Base-by-base conservation (phyloP, 805 yeast species). In the Wickerhamiella kazuoi region DNA sequence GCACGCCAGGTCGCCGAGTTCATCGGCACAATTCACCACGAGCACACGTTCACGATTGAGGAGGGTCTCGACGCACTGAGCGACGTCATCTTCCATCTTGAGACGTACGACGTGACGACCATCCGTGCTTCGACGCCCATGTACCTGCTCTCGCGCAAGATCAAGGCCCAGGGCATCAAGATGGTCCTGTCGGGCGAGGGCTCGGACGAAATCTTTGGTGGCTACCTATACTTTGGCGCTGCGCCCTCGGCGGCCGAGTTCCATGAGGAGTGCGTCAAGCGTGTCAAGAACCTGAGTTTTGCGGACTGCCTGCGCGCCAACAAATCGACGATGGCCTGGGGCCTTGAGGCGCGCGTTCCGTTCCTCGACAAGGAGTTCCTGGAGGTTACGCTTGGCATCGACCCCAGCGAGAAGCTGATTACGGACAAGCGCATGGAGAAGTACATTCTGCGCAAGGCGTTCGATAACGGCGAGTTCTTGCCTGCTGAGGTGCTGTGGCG, bases 261-360 rank as follows among this genome's bases (percentile, higher is more conserved):
- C 84, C 97, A 90, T 65, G 67, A 74, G 45, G 99, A 90, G 68
- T 80, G 93, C 64, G 94, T 90, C 46, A 70, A 79, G 67, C 74
- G 99, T 62, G 96, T 90, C 53, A 83, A 90, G 71, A 86, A 90
- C 87, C 71, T 90, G 64, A 95, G 90, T 64, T 76, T 76, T 51
- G 83, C 97, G 45, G 99, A 90, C 68, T 87, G 97, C 69, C 68
- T 90, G 60, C 79, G 99, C 64, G 99, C 99, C 48, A 90, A 90
- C 80, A 90, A 90, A 67, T 86, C 96, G 26, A 90, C 99, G 43
- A 82, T 90, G 95, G 97, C 99, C 34, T 90, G 99, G 99, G 99
- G 99, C 62, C 72, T 90, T 48, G 99, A 90, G 68, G 98, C 98
- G 45, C 80, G 99, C 67, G 98, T 90, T 50, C 99, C 99, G 50